phyloP scores from a whole-genome alignment of 495 filamentous ascomycete genomes.

The Terfezia boudieri region DNA sequence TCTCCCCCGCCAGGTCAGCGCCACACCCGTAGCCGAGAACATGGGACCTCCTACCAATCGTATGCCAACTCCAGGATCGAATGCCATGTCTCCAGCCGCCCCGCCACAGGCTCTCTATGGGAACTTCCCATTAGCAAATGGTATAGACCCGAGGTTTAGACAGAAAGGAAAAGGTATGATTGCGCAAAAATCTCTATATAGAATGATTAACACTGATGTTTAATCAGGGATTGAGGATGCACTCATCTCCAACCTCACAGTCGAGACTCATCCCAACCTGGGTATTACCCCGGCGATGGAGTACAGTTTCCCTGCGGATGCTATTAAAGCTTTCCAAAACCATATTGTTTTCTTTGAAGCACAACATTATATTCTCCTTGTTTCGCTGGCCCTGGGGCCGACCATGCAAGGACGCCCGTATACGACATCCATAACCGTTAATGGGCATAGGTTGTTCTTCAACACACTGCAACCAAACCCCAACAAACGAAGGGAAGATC shows the following conservation, averaged over 20 bases:
- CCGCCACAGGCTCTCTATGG: not conserved
- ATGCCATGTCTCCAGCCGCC: not conserved
- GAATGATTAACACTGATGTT: not conserved
- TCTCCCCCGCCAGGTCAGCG: not conserved
- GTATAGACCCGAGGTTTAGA: not conserved
- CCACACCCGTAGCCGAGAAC: too few species aligned
- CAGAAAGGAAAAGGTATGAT: not conserved
- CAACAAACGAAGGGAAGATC: not conserved
- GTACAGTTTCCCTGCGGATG: not conserved
- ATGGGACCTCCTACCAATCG: too few species aligned
- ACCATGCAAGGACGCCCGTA: not conserved
- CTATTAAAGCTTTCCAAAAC: not conserved
- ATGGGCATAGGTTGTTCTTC: not conserved
- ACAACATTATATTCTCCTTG: not conserved
- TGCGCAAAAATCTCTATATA: too few species aligned
- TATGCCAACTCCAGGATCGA: not conserved
- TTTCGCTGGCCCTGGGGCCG: not conserved
- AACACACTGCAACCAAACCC: not conserved
- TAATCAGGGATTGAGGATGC: not conserved
- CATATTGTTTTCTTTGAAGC: not conserved
- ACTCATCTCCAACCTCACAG: not conserved
- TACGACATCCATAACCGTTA: not conserved
- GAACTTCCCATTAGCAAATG: not conserved
- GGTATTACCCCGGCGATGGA: not conserved
- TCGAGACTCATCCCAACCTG: not conserved